Conservation (phyloP, 352 stramenopile species). For the Pythium oligandrum region DNA sequence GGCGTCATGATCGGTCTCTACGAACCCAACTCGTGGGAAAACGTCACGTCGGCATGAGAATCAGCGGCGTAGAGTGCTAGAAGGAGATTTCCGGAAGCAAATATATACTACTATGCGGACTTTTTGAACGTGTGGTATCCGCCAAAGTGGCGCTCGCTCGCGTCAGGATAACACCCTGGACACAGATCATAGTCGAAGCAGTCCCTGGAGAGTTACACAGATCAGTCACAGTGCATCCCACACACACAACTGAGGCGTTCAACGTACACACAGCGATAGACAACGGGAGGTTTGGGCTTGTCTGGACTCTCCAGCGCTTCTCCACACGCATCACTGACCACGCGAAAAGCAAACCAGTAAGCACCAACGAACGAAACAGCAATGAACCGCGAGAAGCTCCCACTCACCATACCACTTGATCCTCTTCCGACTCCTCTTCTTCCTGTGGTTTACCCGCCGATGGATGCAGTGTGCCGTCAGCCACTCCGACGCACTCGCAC, state of each 20-base stretch:
- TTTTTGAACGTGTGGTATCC: slow-evolving; percentile 19
- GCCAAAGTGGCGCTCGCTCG: slow-evolving; percentile 13
- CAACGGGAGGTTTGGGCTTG: not conserved
- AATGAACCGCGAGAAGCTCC: slow-evolving; percentile 4
- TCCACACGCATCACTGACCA: slow-evolving; percentile 14
- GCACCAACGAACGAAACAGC: slow-evolving; percentile 19
- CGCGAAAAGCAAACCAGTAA: not conserved
- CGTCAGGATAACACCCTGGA: slow-evolving; percentile 27
- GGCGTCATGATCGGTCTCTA: slow-evolving; percentile 92
- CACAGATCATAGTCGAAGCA: slow-evolving; percentile 80
- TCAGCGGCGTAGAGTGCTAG: not conserved
- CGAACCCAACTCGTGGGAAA: slow-evolving; percentile 85
- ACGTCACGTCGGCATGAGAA: slow-evolving; percentile 66
- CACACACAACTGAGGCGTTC: no score
- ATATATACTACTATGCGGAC: not conserved
- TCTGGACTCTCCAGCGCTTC: slow-evolving; percentile 1
- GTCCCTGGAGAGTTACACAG: slow-evolving; percentile 30
- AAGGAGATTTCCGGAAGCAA: not conserved
- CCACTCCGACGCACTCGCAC: slow-evolving; percentile 48
- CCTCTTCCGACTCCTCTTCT: slow-evolving; percentile 24
- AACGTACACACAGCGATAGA: slow-evolving; percentile 11
- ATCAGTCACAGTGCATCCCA: no score
- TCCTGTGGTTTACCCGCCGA: slow-evolving; percentile 12
- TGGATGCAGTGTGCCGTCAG: slow-evolving; percentile 15
- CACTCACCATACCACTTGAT: slow-evolving; percentile 48